Evolutionary conservation across 73 alveolate genomes (phyloP), one percentile per base, ranked within the genome.

Genomic region (Stentor coeruleus): DNA sequence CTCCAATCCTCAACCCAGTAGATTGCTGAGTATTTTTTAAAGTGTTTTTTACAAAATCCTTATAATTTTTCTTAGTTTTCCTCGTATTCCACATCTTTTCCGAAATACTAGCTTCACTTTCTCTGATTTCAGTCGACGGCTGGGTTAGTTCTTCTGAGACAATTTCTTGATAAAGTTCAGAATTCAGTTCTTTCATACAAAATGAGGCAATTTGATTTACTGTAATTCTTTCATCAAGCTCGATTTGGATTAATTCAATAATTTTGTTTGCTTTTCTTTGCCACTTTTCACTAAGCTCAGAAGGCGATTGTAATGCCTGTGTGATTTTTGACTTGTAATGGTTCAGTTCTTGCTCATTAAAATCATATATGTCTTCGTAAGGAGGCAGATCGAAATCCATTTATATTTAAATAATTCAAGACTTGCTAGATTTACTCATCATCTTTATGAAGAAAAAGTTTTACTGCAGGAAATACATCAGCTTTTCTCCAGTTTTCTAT

Each of bases 381-480:
- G 79, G 49, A 28, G 79, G 79, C 1, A 66, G 79, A 1, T 66
- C 79, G 37, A 66, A 28, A 28, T 66, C 79, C 79, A 66, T 66
- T 66, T 33, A 20, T 66, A 20, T 20, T 57, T 57, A 2, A 57
- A 57, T n/a, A n/a, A n/a, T n/a, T n/a, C n/a, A n/a, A n/a, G n/a
- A n/a, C n/a, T n/a, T n/a, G n/a, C n/a, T n/a, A n/a, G n/a, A n/a
- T n/a, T n/a, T n/a, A n/a, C n/a, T n/a, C n/a, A n/a, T n/a, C n/a
- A n/a, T n/a, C n/a, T n/a, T n/a, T n/a, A n/a, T n/a, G n/a, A n/a
- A n/a, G n/a, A n/a, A n/a, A n/a, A n/a, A n/a, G n/a, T n/a, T n/a
- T n/a, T n/a, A n/a, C n/a, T n/a, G n/a, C n/a, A n/a, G n/a, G n/a
- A n/a, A n/a, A n/a, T n/a, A n/a, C n/a, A n/a, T n/a, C n/a, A n/a